Conservation (phyloP, 805 yeast species). For the Cyberlindnera xylosilytica region DNA sequence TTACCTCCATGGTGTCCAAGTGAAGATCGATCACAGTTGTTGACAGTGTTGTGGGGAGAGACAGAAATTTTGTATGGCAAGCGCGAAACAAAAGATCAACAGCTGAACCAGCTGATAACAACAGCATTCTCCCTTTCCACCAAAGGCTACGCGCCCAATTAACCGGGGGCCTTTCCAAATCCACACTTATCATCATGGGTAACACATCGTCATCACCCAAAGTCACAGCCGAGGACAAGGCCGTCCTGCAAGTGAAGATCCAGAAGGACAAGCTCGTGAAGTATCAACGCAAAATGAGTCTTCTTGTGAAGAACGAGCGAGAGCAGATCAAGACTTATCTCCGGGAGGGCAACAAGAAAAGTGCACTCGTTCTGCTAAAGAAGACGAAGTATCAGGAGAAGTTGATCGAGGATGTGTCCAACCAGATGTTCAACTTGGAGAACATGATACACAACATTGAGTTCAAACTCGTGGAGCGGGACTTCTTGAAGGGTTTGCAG, state of each 20-base stretch:
- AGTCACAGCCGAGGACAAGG: conserved; percentile 81
- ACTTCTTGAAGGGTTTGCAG: conserved; percentile 73
- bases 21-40: no score
- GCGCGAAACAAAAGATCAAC: no score
- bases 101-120: no score
- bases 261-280: conserved; percentile 84
- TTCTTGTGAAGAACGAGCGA: conserved; percentile 59
- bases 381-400: conserved; percentile 80
- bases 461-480: conserved; percentile 84
- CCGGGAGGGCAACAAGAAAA: conserved; percentile 31
- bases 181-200: conserved; percentile 27
- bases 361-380: conserved; percentile 68
- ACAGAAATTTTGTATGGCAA: no score
- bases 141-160: no score
- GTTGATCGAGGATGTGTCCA: conserved; percentile 64
- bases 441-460: conserved; percentile 77
- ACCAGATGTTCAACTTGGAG: conserved; percentile 78
- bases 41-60: no score
- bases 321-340: conserved; percentile 31
- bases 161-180: no score
- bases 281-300: conserved; percentile 52
- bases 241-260: conserved; percentile 79
- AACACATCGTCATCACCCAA: conserved; percentile 32
- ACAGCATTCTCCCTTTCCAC: no score
- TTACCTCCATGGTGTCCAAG: no score